phyloP scores from a whole-genome alignment of 495 filamentous ascomycete genomes.

The Lophiotrema nucula region DNA sequence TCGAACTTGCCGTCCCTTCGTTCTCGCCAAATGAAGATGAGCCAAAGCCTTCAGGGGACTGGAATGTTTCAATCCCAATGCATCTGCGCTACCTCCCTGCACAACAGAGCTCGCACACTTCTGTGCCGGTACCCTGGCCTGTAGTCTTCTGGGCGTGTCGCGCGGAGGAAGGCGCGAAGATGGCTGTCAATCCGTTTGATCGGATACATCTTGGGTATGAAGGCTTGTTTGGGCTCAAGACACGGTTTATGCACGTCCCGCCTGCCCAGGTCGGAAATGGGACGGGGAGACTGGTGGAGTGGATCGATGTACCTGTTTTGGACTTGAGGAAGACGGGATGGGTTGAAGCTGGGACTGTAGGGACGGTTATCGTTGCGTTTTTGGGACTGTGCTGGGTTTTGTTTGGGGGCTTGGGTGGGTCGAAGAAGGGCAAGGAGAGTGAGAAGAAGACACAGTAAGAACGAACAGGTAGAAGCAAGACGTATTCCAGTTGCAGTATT shows the following conservation, averaged over 20 bases:
- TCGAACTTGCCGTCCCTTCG: slow-evolving; percentile 66
- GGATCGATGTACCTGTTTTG: slow-evolving; percentile 73
- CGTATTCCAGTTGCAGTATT: too few species aligned
- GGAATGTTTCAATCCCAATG: slow-evolving; percentile 77
- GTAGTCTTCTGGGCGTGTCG: slow-evolving; percentile 92
- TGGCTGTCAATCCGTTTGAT: slow-evolving; percentile 83
- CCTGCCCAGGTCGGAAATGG: slow-evolving; percentile 54
- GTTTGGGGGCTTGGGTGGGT: slow-evolving; percentile 2
- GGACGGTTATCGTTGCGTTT: slow-evolving; percentile 68
- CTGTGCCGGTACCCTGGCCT: slow-evolving; percentile 65
- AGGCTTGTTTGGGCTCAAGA: slow-evolving; percentile 71
- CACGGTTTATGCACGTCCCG: slow-evolving; percentile 82
- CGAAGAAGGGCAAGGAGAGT: slow-evolving; percentile 21
- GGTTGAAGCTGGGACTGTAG: slow-evolving; percentile 71
- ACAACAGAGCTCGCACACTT: slow-evolving; percentile 51
- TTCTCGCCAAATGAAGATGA: neutral
- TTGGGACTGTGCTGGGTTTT: slow-evolving; percentile 68
- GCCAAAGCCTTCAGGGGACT: slow-evolving; percentile 35
- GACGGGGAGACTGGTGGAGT: slow-evolving; percentile 52
- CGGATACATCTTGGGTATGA: slow-evolving; percentile 82
- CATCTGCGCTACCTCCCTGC: slow-evolving; percentile 78
- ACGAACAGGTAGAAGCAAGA: too few species aligned
- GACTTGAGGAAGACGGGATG: slow-evolving; percentile 55
- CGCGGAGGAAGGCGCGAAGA: slow-evolving; percentile 68
- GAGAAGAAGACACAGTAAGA: slow-evolving; percentile 47